These are phyloP conservation scores for Penicillium sp. DNA, from an alignment of 2,329 filamentous ascomycete genomes.

Conservation along the genomic window DNA sequence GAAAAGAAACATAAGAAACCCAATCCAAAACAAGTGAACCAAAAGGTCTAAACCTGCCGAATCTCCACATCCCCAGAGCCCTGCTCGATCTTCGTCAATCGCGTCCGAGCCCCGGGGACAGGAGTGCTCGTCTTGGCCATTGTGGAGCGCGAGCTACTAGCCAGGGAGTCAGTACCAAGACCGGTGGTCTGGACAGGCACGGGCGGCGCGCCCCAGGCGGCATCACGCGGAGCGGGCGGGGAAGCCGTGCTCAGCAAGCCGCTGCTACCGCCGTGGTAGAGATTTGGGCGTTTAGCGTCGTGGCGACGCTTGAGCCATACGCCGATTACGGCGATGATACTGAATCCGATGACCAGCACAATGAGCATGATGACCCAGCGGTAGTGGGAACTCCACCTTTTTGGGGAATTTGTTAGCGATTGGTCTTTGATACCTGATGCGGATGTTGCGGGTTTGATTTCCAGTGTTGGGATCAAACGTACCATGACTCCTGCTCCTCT, in stretches of 20 bases:
- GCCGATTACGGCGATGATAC: conserved; percentile 63
- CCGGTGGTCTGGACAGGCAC: conserved; percentile 9
- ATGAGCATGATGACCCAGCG: conserved; percentile 81
- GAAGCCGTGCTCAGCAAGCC: conserved; percentile 17
- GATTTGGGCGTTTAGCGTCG: conserved; percentile 55
- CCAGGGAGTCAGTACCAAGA: conserved; percentile 21
- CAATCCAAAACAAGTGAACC: background rate
- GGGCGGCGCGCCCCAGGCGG: conserved; percentile 19
- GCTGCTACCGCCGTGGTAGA: conserved; percentile 32
- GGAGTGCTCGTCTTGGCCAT: conserved; percentile 12
- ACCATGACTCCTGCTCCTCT: conserved; percentile 25
- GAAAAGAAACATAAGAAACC: background rate
- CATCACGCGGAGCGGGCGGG: conserved; percentile 14
- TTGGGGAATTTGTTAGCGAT: background rate
- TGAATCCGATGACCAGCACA: conserved; percentile 67
- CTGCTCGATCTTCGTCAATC: conserved; percentile 23
- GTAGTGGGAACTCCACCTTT: conserved; percentile 57
- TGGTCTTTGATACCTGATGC: background rate
- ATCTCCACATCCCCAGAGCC: conserved; percentile 23
- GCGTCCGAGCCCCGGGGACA: conserved; percentile 15
- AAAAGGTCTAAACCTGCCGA: conserved; percentile 23
- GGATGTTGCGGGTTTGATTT: background rate
- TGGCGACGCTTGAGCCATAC: conserved; percentile 72
- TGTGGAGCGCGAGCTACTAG: conserved; percentile 31
- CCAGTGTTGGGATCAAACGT: conserved; percentile 7